phyloP scores from a whole-genome alignment of 768 basidiomycete genomes.

The Fistulinella prunicolor region DNA sequence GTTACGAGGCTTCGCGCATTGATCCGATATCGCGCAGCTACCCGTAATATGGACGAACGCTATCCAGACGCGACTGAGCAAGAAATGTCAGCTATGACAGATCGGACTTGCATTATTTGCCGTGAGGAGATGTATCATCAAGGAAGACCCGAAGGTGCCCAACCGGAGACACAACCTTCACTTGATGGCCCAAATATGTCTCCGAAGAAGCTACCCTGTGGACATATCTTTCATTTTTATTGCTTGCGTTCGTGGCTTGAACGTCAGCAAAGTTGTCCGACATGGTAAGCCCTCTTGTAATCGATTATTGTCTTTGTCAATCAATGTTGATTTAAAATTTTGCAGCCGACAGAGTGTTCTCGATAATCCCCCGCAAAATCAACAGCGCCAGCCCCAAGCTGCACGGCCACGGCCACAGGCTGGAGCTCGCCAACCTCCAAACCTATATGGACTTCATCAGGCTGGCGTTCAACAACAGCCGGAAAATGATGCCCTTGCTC shows the following conservation, averaged over 20 bases:
- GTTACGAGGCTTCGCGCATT: conserved; percentile 83
- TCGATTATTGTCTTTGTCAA: not conserved
- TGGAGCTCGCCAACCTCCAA: conserved; percentile 31
- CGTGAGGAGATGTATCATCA: conserved; percentile 85
- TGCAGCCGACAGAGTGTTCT: conserved; percentile 74
- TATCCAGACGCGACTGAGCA: conserved; percentile 91
- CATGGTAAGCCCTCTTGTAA: conserved; percentile 63
- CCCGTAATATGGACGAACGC: conserved; percentile 92
- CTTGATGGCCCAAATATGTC: conserved; percentile 86
- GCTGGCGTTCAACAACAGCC: conserved; percentile 34
- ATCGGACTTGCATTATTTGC: conserved; percentile 96
- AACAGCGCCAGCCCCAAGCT: conserved; percentile 29
- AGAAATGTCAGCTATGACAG: conserved; percentile 77
- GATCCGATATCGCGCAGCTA: conserved; percentile 89
- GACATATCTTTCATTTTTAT: conserved; percentile 97
- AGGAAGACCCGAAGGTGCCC: conserved; percentile 24
- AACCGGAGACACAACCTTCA: conserved; percentile 20
- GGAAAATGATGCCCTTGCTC: conserved; percentile 36
- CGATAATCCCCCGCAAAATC: conserved; percentile 42
- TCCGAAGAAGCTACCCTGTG: conserved; percentile 95
- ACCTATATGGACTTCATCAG: conserved; percentile 27
- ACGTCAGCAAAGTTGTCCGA: conserved; percentile 97
- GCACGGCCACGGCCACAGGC: conserved; percentile 27
- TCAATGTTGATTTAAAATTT: conserved; percentile 3
- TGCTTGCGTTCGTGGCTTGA: conserved; percentile 98